phyloP scores from a whole-genome alignment of 78 protist species.

The Chrysochromulina parva region DNA sequence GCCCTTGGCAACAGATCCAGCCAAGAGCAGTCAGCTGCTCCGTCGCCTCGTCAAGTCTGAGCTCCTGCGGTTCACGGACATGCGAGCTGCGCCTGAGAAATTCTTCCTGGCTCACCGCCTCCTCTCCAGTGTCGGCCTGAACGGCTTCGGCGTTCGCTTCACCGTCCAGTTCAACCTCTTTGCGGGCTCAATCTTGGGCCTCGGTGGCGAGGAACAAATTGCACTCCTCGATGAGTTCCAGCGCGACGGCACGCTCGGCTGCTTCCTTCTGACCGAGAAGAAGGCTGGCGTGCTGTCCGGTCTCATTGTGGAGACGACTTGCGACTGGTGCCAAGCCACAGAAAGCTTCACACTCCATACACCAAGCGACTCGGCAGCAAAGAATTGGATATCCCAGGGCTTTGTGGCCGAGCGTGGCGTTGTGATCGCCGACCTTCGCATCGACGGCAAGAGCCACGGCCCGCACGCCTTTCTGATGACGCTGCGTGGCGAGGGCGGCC shows the following conservation, averaged over 20 bases:
- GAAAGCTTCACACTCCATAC: slow-evolving; percentile 27
- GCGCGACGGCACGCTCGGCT: background rate
- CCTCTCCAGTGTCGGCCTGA: background rate
- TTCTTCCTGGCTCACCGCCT: slow-evolving; percentile 62
- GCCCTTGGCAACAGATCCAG: too few species aligned
- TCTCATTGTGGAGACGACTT: slow-evolving; percentile 45
- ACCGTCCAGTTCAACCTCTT: slow-evolving; percentile 54
- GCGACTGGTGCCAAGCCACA: slow-evolving; percentile 16
- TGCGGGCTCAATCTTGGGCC: slow-evolving; percentile 39
- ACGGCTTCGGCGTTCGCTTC: slow-evolving; percentile 48
- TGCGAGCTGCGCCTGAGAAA: slow-evolving; percentile 33
- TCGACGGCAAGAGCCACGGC: slow-evolving; percentile 37
- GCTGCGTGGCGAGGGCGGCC: slow-evolving; percentile 22
- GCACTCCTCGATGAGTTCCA: background rate
- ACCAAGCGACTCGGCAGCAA: slow-evolving; percentile 15
- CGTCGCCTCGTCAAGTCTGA: background rate
- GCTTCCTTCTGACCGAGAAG: slow-evolving; percentile 43
- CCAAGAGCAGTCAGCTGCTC: too few species aligned
- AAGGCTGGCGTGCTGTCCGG: slow-evolving; percentile 60
- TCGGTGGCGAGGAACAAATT: slow-evolving; percentile 46
- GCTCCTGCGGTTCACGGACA: slow-evolving; percentile 40
- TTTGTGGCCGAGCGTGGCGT: slow-evolving; percentile 38
- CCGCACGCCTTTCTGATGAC: slow-evolving; percentile 47
- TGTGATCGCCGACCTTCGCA: slow-evolving; percentile 35
- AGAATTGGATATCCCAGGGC: slow-evolving; percentile 61